A percentile compares a stretch with the other conserved stretches of the same genome.
These are phyloP conservation scores for Starmerella stigmatis DNA, from an alignment of 805 yeast genomes.

Conservation along the genomic window DNA sequence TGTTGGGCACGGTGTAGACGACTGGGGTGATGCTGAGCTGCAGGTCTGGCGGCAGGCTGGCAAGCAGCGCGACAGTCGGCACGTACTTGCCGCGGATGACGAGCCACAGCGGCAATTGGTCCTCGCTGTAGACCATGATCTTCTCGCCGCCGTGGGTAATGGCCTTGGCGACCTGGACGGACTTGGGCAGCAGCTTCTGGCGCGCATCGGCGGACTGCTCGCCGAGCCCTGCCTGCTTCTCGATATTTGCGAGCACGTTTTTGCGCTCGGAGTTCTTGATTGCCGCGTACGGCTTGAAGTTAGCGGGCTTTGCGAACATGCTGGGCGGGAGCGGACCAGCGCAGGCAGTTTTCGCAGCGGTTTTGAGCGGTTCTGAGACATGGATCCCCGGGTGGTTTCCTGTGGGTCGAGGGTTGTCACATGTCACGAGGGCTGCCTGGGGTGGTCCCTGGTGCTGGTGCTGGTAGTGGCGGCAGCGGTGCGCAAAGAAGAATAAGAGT, in stretches of 20 bases:
- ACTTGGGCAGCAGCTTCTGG: slow-evolving; percentile 39
- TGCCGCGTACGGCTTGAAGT: slow-evolving; percentile 61
- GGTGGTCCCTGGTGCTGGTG: too few relatives aligned
- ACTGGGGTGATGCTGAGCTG: slow-evolving; percentile 43
- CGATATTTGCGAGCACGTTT: slow-evolving; percentile 38
- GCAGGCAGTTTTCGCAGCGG: background rate
- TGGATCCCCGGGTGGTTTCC: too few relatives aligned
- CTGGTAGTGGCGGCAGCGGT: too few relatives aligned
- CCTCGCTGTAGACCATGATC: slow-evolving; percentile 55
- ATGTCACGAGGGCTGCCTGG: too few relatives aligned
- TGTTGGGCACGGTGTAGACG: slow-evolving; percentile 62
- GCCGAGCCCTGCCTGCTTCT: slow-evolving; percentile 31
- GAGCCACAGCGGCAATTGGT: slow-evolving; percentile 66
- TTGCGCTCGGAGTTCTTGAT: slow-evolving; percentile 75
- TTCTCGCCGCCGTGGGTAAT: slow-evolving; percentile 39
- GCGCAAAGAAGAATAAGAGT: too few relatives aligned
- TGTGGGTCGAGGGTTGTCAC: too few relatives aligned
- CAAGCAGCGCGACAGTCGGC: slow-evolving; percentile 62
- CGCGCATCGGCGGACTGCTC: slow-evolving; percentile 26
- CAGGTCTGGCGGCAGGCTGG: slow-evolving; percentile 48
- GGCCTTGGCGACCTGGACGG: slow-evolving; percentile 55
- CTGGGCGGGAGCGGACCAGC: background rate
- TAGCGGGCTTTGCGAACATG: slow-evolving; percentile 27
- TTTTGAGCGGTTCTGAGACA: background rate
- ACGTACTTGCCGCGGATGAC: slow-evolving; percentile 33